These are phyloP conservation scores for Solanum hybrid DNA, from an alignment of 305 asterid species.

Conservation along the genomic window DNA sequence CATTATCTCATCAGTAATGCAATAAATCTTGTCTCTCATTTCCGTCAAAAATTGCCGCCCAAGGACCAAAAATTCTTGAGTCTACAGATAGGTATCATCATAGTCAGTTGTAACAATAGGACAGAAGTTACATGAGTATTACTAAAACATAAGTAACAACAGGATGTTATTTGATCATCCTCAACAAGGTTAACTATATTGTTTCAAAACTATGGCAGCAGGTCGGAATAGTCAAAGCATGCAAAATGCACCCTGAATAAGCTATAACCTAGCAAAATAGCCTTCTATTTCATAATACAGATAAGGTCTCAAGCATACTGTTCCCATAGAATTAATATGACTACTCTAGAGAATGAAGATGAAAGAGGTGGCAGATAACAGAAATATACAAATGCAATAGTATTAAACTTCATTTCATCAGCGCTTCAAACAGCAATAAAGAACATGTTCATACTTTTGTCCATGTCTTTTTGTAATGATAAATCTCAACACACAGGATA, in stretches of 20 bases:
- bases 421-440: not conserved
- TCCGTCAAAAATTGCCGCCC: conserved; percentile 81
- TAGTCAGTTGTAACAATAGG: conserved; percentile 6
- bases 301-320: not conserved
- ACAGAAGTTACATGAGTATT: not conserved
- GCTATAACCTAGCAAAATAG: not conserved
- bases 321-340: not conserved
- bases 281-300: not conserved
- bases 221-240: not conserved
- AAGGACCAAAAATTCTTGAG: conserved; percentile 78
- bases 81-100: conserved; percentile 27
- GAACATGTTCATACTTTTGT: conserved; percentile 41
- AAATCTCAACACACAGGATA: conserved; percentile 67
- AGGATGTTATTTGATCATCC: not conserved
- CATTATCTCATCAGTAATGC: conserved; percentile 78
- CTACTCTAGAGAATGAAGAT: not conserved
- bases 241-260: not conserved
- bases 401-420: not conserved
- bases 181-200: not conserved
- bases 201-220: not conserved
- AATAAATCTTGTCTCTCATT: conserved; percentile 67
- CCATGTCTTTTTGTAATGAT: conserved; percentile 50
- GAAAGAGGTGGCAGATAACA: not conserved
- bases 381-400: not conserved
- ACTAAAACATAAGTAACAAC: not conserved